A percentile compares a stretch with the other conserved stretches of the same genome.
Conservation (phyloP, 495 filamentous ascomycete species). For the Penicillium nucicola region DNA sequence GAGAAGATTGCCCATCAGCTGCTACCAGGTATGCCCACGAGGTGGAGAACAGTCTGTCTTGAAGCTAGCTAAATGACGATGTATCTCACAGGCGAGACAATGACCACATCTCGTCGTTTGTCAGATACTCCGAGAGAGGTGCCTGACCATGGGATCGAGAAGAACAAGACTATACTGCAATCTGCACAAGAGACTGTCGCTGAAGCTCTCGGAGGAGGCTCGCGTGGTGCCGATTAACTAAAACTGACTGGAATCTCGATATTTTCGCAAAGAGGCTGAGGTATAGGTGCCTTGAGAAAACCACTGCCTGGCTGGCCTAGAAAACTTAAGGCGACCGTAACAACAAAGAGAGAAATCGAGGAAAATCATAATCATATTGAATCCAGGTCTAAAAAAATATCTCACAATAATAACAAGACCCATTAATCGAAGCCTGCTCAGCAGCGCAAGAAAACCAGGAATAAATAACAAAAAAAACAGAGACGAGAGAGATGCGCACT, state of each 20-base stretch:
- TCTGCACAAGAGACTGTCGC: slow-evolving; percentile 23
- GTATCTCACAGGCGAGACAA: slow-evolving; percentile 20
- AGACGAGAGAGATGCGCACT: slow-evolving; percentile 47
- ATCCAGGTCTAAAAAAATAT: slow-evolving; percentile 18
- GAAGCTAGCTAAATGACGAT: background rate
- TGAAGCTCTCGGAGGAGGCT: slow-evolving; percentile 27
- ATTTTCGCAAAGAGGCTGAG: no score
- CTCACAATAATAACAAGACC: background rate
- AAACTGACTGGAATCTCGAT: no score
- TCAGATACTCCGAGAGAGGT: slow-evolving; percentile 23
- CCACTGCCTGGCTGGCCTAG: no score
- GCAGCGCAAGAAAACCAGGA: slow-evolving; percentile 19
- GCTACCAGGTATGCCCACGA: slow-evolving; percentile 23
- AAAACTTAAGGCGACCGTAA: no score
- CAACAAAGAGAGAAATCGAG: background rate
- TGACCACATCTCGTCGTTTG: slow-evolving; percentile 23
- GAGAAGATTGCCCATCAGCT: slow-evolving; percentile 20
- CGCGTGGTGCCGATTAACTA: slow-evolving; percentile 12
- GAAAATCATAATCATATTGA: slow-evolving; percentile 23
- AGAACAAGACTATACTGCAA: slow-evolving; percentile 13
- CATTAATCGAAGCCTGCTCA: slow-evolving; percentile 23
- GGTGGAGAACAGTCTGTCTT: background rate
- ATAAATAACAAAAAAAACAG: slow-evolving; percentile 11
- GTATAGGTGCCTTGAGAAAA: no score
- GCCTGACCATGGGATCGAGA: background rate